Evolutionary conservation across 352 stramenopile genomes (phyloP).

Genomic region (Pythium monospermum): DNA sequence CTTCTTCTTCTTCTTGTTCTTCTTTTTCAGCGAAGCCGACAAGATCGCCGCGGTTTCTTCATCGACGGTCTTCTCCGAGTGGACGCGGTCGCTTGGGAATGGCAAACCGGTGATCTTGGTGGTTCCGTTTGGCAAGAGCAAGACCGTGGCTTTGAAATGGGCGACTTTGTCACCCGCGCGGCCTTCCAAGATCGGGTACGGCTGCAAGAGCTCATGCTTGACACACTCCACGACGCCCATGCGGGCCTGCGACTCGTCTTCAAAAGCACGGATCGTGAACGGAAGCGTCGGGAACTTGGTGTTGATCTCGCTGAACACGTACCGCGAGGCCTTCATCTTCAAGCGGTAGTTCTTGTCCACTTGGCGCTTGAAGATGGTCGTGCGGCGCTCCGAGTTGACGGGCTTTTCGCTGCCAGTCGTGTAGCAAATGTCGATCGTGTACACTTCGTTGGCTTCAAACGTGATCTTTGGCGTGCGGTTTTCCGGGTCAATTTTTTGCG

Average conservation of each 20-base stretch:
- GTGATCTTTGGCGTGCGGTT: conserved; percentile 79
- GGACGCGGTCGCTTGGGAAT: conserved; percentile 87
- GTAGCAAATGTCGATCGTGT: conserved; percentile 99
- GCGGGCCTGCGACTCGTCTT: conserved; percentile 93
- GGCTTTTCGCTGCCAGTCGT: conserved; percentile 97
- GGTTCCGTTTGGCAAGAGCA: conserved; percentile 95
- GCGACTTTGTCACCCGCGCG: conserved; percentile 93
- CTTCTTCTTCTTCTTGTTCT: conserved; percentile 96
- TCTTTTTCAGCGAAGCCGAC: conserved; percentile 92
- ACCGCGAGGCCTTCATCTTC: conserved; percentile 94
- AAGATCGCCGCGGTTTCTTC: conserved; percentile 91
- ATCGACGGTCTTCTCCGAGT: conserved; percentile 91
- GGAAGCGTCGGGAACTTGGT: conserved; percentile 98
- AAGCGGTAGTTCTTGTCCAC: conserved; percentile 97
- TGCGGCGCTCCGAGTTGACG: conserved; percentile 86
- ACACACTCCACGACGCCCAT: conserved; percentile 99
- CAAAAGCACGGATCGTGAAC: conserved; percentile 96
- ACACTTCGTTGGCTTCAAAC: conserved; percentile 98
- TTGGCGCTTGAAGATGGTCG: conserved; percentile 99
- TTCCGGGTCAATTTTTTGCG: conserved; percentile 90
- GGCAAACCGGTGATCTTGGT: conserved; percentile 94
- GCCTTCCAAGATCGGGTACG: conserved; percentile 97
- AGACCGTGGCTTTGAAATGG: conserved; percentile 99
- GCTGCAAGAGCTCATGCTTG: conserved; percentile 95
- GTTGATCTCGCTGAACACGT: conserved; percentile 98